Base-by-base conservation (phyloP, 2,329 filamentous ascomycete species). In the Saccharata proteae region DNA sequence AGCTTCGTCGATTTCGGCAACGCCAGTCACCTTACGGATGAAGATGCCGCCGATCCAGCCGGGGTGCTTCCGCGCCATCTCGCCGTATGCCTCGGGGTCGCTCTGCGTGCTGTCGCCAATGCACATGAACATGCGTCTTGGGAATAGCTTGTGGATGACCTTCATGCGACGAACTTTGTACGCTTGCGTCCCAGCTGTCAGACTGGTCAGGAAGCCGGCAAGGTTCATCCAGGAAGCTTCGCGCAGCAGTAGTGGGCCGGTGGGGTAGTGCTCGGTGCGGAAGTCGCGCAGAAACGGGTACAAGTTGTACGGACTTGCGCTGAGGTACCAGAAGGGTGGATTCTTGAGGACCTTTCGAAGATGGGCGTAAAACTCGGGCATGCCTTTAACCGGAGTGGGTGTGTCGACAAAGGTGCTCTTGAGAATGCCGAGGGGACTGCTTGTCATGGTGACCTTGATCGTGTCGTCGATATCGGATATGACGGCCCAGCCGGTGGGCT, bases 381-480 rank as follows among this genome's bases (percentile, higher is more conserved):
- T 94, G 28, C 82, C 84, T 0, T 65, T 47, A 10, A 88, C 74
- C 0, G 82, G 74, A 10, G 67, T 62, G 0, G 85, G 78, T 11
- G 74, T 62, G 30, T 86, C 79, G 27, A 81, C 71, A 47, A 96
- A 94, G 0, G 88, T 96, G 30, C 79, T 78, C 27, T 73, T 69
- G 4, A 96, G 62, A 45, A 94, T 88, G 3, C 84, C 83, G 6
- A 80, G 67, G 0, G 84, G 77, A 29, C 82, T 78, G 25, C 77
- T 73, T 0, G 88, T 93, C 52, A 80, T 67, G 0, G 88, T 94
- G 42, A 86, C 63, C 57, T 96, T 94, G 63, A 96, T 93, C 0
- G 86, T 93, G 56, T 96, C 88, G 49, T 96, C 90, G 42, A 96
- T 73, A 46, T 96, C 88, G 22, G 80, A 88, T 40, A 94, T 76